A percentile compares a stretch with the other conserved stretches of the same genome.
These are phyloP conservation scores for Scutellaria galericulata DNA, from an alignment of 257 asterid species.

Conservation along the genomic window DNA sequence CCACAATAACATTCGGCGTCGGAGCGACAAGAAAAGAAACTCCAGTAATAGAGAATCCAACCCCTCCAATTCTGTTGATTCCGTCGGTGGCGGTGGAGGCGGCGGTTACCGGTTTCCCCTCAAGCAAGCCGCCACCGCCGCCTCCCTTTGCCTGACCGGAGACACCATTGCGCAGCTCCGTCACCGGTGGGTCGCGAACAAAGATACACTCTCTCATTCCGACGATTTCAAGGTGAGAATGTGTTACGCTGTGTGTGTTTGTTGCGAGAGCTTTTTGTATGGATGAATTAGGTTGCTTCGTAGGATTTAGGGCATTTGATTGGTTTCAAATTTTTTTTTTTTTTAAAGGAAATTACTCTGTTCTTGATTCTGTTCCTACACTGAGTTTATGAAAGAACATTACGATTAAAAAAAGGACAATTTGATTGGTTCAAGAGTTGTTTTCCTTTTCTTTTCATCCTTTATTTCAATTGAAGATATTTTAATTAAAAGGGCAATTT, in stretches of 20 bases:
- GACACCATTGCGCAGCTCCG: constrained; percentile 82
- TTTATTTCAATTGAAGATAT: constrained; percentile 15
- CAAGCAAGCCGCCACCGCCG: constrained; percentile 72
- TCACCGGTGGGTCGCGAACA: constrained; percentile 57
- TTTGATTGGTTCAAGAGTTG: constrained; percentile 7
- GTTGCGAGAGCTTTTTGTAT: constrained; percentile 7
- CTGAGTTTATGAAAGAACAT: not conserved
- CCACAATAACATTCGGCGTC: constrained; percentile 29
- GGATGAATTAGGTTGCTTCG: not conserved
- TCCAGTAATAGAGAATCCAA: constrained; percentile 31
- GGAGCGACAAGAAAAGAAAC: constrained; percentile 34
- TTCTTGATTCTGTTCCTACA: not conserved
- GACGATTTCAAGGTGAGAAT: constrained; percentile 44
- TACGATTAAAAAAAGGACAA: no score
- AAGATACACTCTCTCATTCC: constrained; percentile 36
- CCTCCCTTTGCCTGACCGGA: constrained; percentile 70
- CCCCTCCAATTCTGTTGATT: constrained; percentile 37
- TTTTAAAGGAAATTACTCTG: not conserved
- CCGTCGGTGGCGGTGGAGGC: constrained; percentile 23
- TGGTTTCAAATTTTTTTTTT: not conserved
- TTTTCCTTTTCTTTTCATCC: not conserved
- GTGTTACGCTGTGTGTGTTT: not conserved
- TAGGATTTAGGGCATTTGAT: not conserved
- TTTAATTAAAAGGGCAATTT: constrained; percentile 1
- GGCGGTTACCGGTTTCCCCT: constrained; percentile 50